Evolutionary conservation across 177 flowering plant species (phyloP), one percentile per base, ranked within the genome.

Genomic region (Tripterygium wilfordii): DNA sequence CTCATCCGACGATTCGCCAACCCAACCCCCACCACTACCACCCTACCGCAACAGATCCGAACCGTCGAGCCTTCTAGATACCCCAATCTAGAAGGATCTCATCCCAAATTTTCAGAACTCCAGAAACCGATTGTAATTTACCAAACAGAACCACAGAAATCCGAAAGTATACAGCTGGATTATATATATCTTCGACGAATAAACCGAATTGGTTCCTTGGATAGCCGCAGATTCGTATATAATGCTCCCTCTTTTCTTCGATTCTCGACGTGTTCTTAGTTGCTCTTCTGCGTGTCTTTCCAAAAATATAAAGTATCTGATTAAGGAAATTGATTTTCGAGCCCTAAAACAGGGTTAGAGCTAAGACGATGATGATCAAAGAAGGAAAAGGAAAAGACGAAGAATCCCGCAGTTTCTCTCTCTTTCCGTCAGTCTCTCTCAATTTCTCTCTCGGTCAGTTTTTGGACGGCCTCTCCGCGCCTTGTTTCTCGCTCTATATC

Each of bases 401-500:
- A 54, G 64, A 48, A 48, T n/a, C 61, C 64, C 58, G 18, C 22
- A 27, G 0, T 37, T 42, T 27, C 41, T 53, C 46, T 64, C 47
- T 43, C 41, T 54, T 19, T 49, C 60, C 36, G 4, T n/a, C n/a
- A n/a, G n/a, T 12, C 23, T 38, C 15, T 5, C 15, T n/a, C n/a
- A n/a, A n/a, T n/a, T n/a, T n/a, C n/a, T n/a, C n/a, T n/a, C n/a
- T n/a, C n/a, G n/a, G n/a, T n/a, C 37, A 48, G 67, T 39, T 52
- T 71, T 65, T 57, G 65, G 80, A 68, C 75, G 73, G 67, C 66
- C 64, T 50, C 64, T 58, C 67, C 74, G 67, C 79, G 71, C 78
- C n/a, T 76, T 71, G 70, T 76, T 74, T 71, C 76, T 74, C 82
- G 76, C 74, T 70, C 68, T 64, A 55, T 56, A 59, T 63, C 60